phyloP scores from a whole-genome alignment of 352 stramenopile species.

The Globisporangium yorkense region DNA sequence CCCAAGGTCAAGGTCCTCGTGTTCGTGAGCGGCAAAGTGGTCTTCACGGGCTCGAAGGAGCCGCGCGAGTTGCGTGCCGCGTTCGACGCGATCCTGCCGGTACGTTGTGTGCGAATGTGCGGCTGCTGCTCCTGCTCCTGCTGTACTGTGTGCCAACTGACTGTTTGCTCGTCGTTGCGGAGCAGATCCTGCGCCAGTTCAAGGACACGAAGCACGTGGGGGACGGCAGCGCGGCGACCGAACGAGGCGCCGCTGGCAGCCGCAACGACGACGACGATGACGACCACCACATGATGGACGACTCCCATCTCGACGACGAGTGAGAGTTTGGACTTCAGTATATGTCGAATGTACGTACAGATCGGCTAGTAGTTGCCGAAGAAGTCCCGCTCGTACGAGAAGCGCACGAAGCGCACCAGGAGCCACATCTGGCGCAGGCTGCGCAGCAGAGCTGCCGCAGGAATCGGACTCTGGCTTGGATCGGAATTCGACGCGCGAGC shows the following conservation, averaged over 20 bases:
- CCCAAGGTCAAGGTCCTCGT: conserved; percentile 98
- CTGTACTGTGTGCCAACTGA: background rate
- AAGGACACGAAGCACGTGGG: conserved; percentile 37
- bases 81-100: conserved; percentile 75
- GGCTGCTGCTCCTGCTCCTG: no score
- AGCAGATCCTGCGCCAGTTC: conserved; percentile 60
- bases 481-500: background rate
- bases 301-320: conserved; percentile 34
- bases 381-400: conserved; percentile 28
- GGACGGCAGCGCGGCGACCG: background rate
- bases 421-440: conserved; percentile 14
- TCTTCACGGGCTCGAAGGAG: conserved; percentile 94
- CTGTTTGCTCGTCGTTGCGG: background rate
- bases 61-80: conserved; percentile 73
- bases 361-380: conserved; percentile 19
- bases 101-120: conserved; percentile 14
- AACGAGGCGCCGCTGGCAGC: background rate
- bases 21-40: conserved; percentile 98
- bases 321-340: background rate
- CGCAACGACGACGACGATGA: conserved; percentile 13
- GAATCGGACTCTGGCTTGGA: background rate
- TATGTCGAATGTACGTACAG: background rate
- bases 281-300: conserved; percentile 22
- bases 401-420: conserved; percentile 21
- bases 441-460: background rate